Evolutionary conservation across 2,329 filamentous ascomycete species (phyloP).

Genomic region (Aureobasidium sp.): DNA sequence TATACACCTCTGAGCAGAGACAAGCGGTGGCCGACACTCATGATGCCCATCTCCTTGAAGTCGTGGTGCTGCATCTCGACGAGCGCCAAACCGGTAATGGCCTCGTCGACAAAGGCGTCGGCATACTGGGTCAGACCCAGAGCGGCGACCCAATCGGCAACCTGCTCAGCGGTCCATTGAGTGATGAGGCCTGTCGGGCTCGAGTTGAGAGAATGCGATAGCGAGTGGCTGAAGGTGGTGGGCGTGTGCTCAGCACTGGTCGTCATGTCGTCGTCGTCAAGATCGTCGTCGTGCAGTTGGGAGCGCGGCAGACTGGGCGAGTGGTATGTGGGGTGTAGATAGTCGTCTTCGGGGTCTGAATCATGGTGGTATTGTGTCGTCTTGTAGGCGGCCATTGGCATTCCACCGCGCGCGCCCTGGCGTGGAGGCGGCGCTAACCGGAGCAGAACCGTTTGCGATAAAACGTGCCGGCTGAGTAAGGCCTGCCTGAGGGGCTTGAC

Average conservation of each 20-base stretch:
- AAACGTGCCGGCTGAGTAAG: slow-evolving; percentile 1
- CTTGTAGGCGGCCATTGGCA: slow-evolving; percentile 29
- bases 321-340: not conserved
- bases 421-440: slow-evolving; percentile 3
- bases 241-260: slow-evolving; percentile 59
- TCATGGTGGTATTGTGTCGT: slow-evolving; percentile 59
- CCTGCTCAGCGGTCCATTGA: slow-evolving; percentile 79
- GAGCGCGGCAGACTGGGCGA: not conserved
- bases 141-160: slow-evolving; percentile 76
- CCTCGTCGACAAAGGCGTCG: slow-evolving; percentile 80
- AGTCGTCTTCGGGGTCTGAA: slow-evolving; percentile 56
- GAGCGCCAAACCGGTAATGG: slow-evolving; percentile 85
- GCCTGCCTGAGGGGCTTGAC: not conserved
- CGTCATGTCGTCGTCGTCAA: slow-evolving; percentile 44
- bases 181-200: slow-evolving; percentile 68
- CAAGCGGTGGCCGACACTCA: slow-evolving; percentile 85
- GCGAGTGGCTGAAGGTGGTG: slow-evolving; percentile 64
- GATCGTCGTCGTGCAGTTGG: not conserved
- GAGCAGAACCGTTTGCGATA: not conserved
- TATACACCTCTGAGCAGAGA: slow-evolving; percentile 95
- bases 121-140: slow-evolving; percentile 78
- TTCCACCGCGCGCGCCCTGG: slow-evolving; percentile 11
- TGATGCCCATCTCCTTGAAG: slow-evolving; percentile 87
- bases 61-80: slow-evolving; percentile 86
- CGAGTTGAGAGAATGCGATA: slow-evolving; percentile 40